These are phyloP conservation scores for Penicillium aurantiogriseum DNA, from an alignment of 2,329 filamentous ascomycete genomes.

Conservation along the genomic window DNA sequence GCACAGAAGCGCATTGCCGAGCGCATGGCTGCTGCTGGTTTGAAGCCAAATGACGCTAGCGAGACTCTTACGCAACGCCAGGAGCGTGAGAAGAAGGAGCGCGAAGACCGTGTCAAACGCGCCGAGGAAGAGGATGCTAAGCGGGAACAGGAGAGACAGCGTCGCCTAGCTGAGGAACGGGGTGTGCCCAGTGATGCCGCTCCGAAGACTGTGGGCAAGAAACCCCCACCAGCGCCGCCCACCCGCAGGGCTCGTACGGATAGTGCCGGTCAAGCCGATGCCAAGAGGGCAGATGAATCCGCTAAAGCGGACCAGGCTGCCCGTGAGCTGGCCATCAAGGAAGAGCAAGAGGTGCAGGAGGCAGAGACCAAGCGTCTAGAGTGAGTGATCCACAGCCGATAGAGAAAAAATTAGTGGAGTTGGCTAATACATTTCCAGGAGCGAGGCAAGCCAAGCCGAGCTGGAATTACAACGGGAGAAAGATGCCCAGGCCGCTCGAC, in stretches of 20 bases:
- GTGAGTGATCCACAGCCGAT: constrained; percentile 58
- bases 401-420: neutral
- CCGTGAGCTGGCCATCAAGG: constrained; percentile 52
- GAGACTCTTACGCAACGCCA: constrained; percentile 80
- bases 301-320: constrained; percentile 64
- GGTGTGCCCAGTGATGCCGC: constrained; percentile 60
- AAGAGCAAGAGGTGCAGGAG: constrained; percentile 74
- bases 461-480: constrained; percentile 77
- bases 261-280: constrained; percentile 56
- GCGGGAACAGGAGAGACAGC: constrained; percentile 82
- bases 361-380: constrained; percentile 72
- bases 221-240: constrained; percentile 68
- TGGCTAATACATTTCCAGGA: constrained; percentile 51
- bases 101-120: constrained; percentile 80
- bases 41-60: constrained; percentile 75
- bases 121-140: constrained; percentile 93
- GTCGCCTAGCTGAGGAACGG: constrained; percentile 72
- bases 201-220: constrained; percentile 59
- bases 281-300: constrained; percentile 55
- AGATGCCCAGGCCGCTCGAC: constrained; percentile 74
- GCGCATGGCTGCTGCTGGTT: constrained; percentile 85
- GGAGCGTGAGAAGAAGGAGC: constrained; percentile 83
- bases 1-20: constrained; percentile 97
- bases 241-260: constrained; percentile 67
- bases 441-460: constrained; percentile 71